Evolutionary conservation across 306 rosid species (phyloP).

Genomic region (Mimosa pudica): DNA sequence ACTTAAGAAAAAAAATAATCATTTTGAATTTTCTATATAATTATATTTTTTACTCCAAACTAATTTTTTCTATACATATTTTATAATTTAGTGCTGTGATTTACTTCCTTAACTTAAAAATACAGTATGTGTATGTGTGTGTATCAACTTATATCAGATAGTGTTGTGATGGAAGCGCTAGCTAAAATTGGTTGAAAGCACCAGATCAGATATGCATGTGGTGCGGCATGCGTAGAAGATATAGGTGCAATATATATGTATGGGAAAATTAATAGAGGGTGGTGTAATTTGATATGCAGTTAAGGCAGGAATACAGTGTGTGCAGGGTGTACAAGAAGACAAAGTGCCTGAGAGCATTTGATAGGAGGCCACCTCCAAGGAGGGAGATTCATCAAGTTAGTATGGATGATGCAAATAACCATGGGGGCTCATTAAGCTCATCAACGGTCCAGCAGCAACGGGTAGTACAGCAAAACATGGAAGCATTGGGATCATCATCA

Average conservation of each 20-base stretch:
- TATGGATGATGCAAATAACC: not conserved
- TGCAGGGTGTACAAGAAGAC: slow-evolving; percentile 87
- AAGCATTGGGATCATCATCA: not conserved
- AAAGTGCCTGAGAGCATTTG: slow-evolving; percentile 77
- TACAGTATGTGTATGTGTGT: too few relatives aligned
- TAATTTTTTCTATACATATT: too few relatives aligned
- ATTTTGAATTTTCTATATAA: too few relatives aligned
- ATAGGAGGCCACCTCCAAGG: slow-evolving; percentile 61
- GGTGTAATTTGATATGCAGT: slow-evolving; percentile 41
- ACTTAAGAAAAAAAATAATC: too few relatives aligned
- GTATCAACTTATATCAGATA: too few relatives aligned
- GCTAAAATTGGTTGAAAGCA: not conserved
- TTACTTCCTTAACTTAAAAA: too few relatives aligned
- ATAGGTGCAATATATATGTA: not conserved
- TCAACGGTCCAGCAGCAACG: not conserved
- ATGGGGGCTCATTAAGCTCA: slow-evolving; percentile 17
- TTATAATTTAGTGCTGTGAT: too few relatives aligned
- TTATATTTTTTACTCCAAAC: too few relatives aligned
- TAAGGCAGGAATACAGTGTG: slow-evolving; percentile 75
- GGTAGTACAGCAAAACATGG: not conserved
- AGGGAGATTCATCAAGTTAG: not conserved
- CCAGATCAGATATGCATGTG: not conserved
- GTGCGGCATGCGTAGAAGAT: not conserved
- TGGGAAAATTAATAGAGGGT: not conserved
- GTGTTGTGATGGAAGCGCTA: too few relatives aligned